phyloP scores from a whole-genome alignment of 2,329 filamentous ascomycete genomes.

The Paracamarosporium sp. region DNA sequence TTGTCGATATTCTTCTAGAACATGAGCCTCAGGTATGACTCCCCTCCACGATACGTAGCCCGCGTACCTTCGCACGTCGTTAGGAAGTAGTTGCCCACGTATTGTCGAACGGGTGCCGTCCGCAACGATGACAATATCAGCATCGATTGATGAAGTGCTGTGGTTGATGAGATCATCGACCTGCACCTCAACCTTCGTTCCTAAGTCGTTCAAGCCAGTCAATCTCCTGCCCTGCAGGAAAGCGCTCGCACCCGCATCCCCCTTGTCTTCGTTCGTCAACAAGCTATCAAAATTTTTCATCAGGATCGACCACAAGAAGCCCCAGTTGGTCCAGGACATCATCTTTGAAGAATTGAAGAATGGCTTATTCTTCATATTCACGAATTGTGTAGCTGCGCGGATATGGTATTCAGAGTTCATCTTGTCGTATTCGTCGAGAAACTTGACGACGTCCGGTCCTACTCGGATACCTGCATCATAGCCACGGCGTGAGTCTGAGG shows the following conservation, averaged over 20 bases:
- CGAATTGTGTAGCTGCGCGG: no score
- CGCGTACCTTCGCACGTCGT: constrained; percentile 3
- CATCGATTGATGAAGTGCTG: background rate
- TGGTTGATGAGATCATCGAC: no score
- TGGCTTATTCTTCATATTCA: no score
- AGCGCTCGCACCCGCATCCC: no score
- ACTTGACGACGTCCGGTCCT: constrained; percentile 4
- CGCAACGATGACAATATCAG: constrained; percentile 11
- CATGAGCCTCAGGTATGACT: background rate
- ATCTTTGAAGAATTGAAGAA: no score
- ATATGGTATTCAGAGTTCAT: background rate
- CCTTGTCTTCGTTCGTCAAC: no score
- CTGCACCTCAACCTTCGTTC: no score
- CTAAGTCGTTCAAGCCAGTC: background rate
- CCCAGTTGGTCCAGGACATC: no score
- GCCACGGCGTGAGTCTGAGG: background rate
- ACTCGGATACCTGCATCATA: constrained; percentile 9
- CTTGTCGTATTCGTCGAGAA: constrained; percentile 7
- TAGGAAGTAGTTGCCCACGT: background rate
- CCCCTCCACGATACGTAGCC: constrained; percentile 15
- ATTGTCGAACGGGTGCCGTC: constrained; percentile 12
- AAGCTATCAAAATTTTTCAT: no score
- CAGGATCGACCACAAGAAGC: no score
- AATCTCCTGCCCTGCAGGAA: no score
- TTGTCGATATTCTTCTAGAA: background rate